These are phyloP conservation scores for Sugiyamaella smithiae DNA, from an alignment of 805 yeast species.

Conservation along the genomic window DNA sequence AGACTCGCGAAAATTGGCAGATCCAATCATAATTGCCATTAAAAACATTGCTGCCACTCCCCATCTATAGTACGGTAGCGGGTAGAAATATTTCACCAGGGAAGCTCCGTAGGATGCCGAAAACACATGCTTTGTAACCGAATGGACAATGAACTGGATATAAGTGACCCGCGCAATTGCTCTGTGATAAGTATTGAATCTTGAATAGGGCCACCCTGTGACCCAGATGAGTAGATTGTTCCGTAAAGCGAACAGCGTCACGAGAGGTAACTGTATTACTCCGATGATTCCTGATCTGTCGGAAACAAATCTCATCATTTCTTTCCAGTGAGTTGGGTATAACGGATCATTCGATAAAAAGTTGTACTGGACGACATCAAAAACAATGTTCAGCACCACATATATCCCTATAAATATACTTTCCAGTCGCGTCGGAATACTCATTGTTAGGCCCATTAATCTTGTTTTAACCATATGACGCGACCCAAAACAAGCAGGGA, in stretches of 20 bases:
- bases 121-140: constrained; percentile 47
- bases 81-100: constrained; percentile 32
- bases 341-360: constrained; percentile 38
- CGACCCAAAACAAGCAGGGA: constrained; percentile 38
- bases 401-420: constrained; percentile 42
- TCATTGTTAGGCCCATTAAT: constrained; percentile 25
- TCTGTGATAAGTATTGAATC: constrained; percentile 57
- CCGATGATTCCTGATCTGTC: constrained; percentile 57
- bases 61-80: constrained; percentile 34
- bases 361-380: constrained; percentile 32
- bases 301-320: constrained; percentile 42
- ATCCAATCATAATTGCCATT: constrained; percentile 42
- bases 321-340: constrained; percentile 35
- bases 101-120: constrained; percentile 36
- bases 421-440: constrained; percentile 56
- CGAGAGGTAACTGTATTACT: constrained; percentile 48
- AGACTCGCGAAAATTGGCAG: constrained; percentile 45
- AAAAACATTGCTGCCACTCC: constrained; percentile 37
- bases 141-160: constrained; percentile 47
- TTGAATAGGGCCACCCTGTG: constrained; percentile 55
- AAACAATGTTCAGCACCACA: constrained; percentile 36
- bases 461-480: constrained; percentile 31
- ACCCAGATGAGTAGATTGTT: constrained; percentile 59
- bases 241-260: constrained; percentile 59
- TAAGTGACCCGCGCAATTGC: constrained; percentile 50